Base-by-base conservation (phyloP, 176 grass and related monocot species). In the Raddia guianensis region DNA sequence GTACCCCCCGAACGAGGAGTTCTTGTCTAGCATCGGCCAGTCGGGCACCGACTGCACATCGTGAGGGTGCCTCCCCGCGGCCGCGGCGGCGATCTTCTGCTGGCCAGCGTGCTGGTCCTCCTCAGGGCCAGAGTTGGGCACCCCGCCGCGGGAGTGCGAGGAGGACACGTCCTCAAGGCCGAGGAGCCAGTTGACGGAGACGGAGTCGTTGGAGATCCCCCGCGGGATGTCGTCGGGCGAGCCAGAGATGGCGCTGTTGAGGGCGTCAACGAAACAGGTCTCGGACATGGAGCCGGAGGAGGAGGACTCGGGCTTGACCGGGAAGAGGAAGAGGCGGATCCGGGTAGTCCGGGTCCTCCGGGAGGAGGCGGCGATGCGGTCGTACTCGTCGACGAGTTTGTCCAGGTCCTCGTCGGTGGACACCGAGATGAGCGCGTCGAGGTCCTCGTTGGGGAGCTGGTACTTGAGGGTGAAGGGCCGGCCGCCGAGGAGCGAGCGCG, bases 321-420 rank as follows among this genome's bases (percentile, higher is more conserved):
- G 96, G 68, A 99, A 99, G 72, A 99, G 96, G 72, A 99, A 99
- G 66, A 99, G 70, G 4, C 96, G 96, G 86, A 99, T 90, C 81
- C 96, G 88, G 1, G 88, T 89, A 27, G 90, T 93, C 6, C 93
- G 88, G 10, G 84, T 20, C 83, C 57, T 3, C 76, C 82, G 4
- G 1, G 85, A 83, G 2, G 86, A 9, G 3, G 86, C 76, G 15
- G 93, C 73, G 67, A 95, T 89, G 76, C 96, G 93, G 77, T 99
- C 96, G 87, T 95, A 93, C 96, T 99, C 96, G 27, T 99, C 96
- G 62, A 99, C 82, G 68, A 99, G 90, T 84, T 99, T 99, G 72
- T 99, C 96, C 68, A 95, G 88, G 81, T 99, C 96, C 89, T 99
- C 96, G 61, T 99, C 96, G 10, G 90, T 93, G 40, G 96, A 91